phyloP scores from a whole-genome alignment of 352 stramenopile genomes.

The Thalassiosira allenii region DNA sequence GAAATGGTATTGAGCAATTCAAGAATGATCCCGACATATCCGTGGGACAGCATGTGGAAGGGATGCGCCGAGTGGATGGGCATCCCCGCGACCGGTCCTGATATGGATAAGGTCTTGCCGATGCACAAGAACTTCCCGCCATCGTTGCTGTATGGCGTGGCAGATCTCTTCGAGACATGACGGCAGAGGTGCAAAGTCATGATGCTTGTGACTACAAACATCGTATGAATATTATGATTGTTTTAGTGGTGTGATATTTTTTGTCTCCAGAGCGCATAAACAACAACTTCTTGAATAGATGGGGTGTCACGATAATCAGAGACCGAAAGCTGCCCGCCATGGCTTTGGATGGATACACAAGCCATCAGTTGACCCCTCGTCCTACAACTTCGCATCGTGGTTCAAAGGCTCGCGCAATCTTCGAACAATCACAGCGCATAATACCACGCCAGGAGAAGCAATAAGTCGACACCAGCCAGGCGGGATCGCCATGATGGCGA shows the following conservation, averaged over 20 bases:
- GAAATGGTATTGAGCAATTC: constrained; percentile 39
- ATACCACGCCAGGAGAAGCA: background rate
- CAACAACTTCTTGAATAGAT: too few relatives aligned
- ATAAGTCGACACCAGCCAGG: background rate
- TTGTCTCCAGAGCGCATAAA: too few relatives aligned
- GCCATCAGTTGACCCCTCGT: too few relatives aligned
- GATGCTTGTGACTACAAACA: too few relatives aligned
- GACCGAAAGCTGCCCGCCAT: too few relatives aligned
- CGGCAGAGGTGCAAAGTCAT: too few relatives aligned
- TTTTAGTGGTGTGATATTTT: too few relatives aligned
- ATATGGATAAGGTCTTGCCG: constrained; percentile 50
- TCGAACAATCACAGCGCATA: background rate
- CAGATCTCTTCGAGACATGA: background rate
- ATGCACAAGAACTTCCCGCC: constrained; percentile 47
- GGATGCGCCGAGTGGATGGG: constrained; percentile 36
- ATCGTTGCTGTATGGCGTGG: background rate
- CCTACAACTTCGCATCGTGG: background rate
- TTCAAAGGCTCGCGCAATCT: background rate
- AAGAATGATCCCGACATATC: constrained; percentile 59
- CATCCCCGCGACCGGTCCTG: constrained; percentile 4
- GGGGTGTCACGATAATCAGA: too few relatives aligned
- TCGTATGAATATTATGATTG: too few relatives aligned
- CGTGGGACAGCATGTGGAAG: constrained; percentile 62
- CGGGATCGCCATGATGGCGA: background rate
- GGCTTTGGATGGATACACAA: too few relatives aligned